Conservation (phyloP, 2,329 filamentous ascomycete genomes). For the Coleophoma eucalyptorum region DNA sequence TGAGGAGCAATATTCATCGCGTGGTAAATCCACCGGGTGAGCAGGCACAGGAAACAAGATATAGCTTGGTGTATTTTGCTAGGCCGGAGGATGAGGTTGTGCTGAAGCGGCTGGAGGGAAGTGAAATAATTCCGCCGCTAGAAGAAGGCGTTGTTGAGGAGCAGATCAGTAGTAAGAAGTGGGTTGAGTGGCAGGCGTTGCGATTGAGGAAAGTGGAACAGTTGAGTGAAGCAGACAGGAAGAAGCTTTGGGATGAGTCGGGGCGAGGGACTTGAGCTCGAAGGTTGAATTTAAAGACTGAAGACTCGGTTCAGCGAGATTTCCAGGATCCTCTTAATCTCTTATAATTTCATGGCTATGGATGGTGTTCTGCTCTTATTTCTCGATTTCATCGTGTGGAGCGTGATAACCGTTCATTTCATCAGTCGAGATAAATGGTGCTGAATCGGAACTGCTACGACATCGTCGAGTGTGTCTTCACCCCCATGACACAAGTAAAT, state of each 20-base stretch:
- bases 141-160: conserved; percentile 13
- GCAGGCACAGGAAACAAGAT: conserved; percentile 28
- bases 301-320: too few species aligned
- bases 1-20: conserved; percentile 29
- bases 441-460: too few species aligned
- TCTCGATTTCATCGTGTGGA: too few species aligned
- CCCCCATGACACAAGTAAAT: too few species aligned
- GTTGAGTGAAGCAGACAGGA: conserved; percentile 13
- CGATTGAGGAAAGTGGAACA: conserved; percentile 9
- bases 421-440: too few species aligned
- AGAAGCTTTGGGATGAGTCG: conserved; percentile 14
- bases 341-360: too few species aligned
- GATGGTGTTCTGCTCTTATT: too few species aligned
- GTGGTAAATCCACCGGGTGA: conserved; percentile 27
- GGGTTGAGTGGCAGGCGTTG: conserved; percentile 20
- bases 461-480: too few species aligned
- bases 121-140: conserved; percentile 15
- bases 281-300: background rate
- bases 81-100: conserved; percentile 43
- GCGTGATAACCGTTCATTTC: too few species aligned
- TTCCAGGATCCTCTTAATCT: too few species aligned
- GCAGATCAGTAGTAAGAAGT: conserved; percentile 17
- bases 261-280: conserved; percentile 10
- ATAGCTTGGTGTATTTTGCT: conserved; percentile 51
- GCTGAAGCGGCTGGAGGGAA: conserved; percentile 15